phyloP scores from a whole-genome alignment of 2,329 filamentous ascomycete genomes.

The Aspergillaceae sp. region DNA sequence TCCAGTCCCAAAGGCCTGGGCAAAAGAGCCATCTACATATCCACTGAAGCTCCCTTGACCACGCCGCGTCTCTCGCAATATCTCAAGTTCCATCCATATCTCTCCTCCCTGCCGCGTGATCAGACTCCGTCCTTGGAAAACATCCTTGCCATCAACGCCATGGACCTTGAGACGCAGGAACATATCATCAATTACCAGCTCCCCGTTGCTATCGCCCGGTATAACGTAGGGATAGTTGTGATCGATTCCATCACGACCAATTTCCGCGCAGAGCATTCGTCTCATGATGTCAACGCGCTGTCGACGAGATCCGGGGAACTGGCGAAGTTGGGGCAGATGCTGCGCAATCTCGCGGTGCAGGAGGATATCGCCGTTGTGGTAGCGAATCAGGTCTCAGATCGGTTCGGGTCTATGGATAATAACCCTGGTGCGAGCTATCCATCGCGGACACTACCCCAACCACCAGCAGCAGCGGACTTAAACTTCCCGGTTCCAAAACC shows the following conservation, averaged over 20 bases:
- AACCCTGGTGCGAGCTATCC: neutral
- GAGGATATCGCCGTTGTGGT: conserved; percentile 78
- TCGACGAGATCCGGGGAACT: conserved; percentile 70
- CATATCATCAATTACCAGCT: conserved; percentile 91
- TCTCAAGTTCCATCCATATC: conserved; percentile 55
- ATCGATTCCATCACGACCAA: conserved; percentile 92
- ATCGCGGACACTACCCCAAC: neutral
- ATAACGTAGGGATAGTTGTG: conserved; percentile 71
- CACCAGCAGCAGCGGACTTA: neutral
- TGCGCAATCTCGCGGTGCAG: conserved; percentile 66
- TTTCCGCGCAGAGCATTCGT: conserved; percentile 70
- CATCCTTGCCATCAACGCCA: conserved; percentile 72
- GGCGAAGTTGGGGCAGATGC: conserved; percentile 60
- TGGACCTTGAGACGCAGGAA: conserved; percentile 88
- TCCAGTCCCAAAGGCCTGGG: conserved; percentile 61
- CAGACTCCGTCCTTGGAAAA: conserved; percentile 59
- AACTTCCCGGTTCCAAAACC: conserved; percentile 10
- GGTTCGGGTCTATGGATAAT: conserved; percentile 46
- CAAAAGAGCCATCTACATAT: conserved; percentile 79
- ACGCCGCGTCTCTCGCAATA: conserved; percentile 77
- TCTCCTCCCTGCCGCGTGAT: conserved; percentile 38
- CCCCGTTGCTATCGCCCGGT: conserved; percentile 68
- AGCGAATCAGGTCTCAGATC: conserved; percentile 90
- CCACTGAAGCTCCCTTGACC: conserved; percentile 78
- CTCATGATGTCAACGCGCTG: conserved; percentile 45